These are phyloP conservation scores for Mortierella sp. DNA, from an alignment of 371 early-diverging fungal genomes.

Conservation along the genomic window DNA sequence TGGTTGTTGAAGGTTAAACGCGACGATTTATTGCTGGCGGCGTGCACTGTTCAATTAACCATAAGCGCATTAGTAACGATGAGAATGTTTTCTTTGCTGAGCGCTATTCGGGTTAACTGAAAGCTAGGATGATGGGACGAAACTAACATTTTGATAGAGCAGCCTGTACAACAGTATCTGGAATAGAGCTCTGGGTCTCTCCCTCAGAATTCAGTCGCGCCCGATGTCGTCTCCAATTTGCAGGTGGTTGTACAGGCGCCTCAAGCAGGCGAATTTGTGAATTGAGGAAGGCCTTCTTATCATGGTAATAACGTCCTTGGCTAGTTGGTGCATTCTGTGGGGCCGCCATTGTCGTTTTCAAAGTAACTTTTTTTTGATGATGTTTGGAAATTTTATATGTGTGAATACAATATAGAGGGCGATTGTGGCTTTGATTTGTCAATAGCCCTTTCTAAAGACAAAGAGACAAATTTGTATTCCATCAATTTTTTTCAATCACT, in stretches of 20 bases:
- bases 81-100: neutral
- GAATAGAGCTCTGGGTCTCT: conserved; percentile 15
- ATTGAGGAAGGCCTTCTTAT: conserved; percentile 45
- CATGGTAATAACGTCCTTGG: conserved; percentile 50
- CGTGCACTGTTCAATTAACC: conserved; percentile 23
- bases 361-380: neutral
- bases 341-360: neutral
- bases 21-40: conserved; percentile 28
- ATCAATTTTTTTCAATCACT: neutral
- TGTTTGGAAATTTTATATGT: neutral
- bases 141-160: conserved; percentile 32
- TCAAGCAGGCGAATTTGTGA: conserved; percentile 41
- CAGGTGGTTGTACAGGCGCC: conserved; percentile 21
- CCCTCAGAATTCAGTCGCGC: conserved; percentile 22
- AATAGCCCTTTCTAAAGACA: neutral
- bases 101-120: neutral
- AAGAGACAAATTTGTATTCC: neutral
- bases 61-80: neutral
- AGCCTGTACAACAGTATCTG: conserved; percentile 22
- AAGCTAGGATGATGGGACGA: neutral
- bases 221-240: conserved; percentile 32
- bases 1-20: conserved; percentile 42
- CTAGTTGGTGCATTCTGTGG: conserved; percentile 9
- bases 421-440: neutral
- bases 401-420: no score